Percentiles rank a stretch among this genome's conserved stretches.
Conservation (phyloP, 495 filamentous ascomycete species). For the Podospora comata region DNA sequence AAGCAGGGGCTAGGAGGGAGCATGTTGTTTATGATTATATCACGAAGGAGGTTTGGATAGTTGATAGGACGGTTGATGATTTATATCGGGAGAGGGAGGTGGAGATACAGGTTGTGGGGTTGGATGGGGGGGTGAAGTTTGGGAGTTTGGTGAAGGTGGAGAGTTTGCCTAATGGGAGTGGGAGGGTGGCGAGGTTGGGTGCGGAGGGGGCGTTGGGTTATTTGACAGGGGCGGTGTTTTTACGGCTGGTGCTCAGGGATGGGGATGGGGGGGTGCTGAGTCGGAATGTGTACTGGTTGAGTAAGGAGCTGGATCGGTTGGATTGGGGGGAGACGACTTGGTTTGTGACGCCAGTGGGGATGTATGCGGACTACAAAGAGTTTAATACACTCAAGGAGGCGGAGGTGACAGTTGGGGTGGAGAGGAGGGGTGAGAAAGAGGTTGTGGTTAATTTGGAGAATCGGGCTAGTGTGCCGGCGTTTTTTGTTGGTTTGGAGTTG, state of each 20-base stretch:
- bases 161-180: conserved; percentile 41
- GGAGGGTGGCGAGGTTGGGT: conserved; percentile 31
- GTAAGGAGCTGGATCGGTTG: conserved; percentile 46
- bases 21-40: conserved; percentile 57
- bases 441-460: conserved; percentile 50
- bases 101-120: conserved; percentile 47
- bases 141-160: conserved; percentile 25
- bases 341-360: conserved; percentile 56
- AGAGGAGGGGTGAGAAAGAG: not conserved
- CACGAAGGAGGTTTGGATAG: conserved; percentile 45
- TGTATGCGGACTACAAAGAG: conserved; percentile 52
- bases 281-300: conserved; percentile 63
- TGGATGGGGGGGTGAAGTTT: conserved; percentile 42
- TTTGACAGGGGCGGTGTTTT: conserved; percentile 48
- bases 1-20: conserved; percentile 50
- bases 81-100: conserved; percentile 42
- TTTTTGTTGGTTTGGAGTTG: conserved; percentile 54
- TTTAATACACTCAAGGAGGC: conserved; percentile 43
- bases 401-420: conserved; percentile 28
- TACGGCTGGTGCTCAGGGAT: conserved; percentile 46
- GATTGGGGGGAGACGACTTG: conserved; percentile 57
- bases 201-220: conserved; percentile 27
- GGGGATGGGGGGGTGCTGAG: conserved; percentile 39
- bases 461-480: conserved; percentile 48
- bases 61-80: conserved; percentile 52